Evolutionary conservation across 1,139 yeast species (phyloP).

Genomic region (Suhomyces terraborum): DNA sequence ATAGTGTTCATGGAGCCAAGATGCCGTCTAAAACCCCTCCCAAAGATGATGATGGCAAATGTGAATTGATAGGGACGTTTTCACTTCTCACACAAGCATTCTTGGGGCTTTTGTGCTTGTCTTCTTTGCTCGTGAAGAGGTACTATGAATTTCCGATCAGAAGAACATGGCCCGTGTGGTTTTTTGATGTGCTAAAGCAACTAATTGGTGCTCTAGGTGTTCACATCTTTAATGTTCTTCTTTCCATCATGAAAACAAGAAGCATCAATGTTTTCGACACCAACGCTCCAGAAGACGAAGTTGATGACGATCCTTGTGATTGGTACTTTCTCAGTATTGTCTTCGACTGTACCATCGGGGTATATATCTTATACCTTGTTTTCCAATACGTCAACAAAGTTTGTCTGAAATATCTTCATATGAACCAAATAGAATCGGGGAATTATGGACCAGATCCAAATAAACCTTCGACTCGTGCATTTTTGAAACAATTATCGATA

Average conservation of each 20-base stretch:
- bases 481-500: conserved; percentile 69
- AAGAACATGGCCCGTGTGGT: conserved; percentile 87
- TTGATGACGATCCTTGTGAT: conserved; percentile 64
- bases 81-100: conserved; percentile 64
- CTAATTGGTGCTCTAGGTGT: conserved; percentile 82
- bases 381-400: conserved; percentile 49
- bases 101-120: conserved; percentile 74
- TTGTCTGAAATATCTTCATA: conserved; percentile 32
- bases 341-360: conserved; percentile 94
- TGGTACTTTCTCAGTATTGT: conserved; percentile 91
- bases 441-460: conserved; percentile 63
- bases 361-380: conserved; percentile 69
- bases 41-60: conserved; percentile 29
- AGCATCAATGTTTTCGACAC: conserved; percentile 12
- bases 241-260: conserved; percentile 57
- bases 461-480: conserved; percentile 67
- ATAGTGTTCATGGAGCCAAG: neutral
- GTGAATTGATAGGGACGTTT: conserved; percentile 73
- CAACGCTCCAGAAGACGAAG: conserved; percentile 11
- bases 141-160: conserved; percentile 74
- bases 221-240: conserved; percentile 74
- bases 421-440: conserved; percentile 72
- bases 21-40: conserved; percentile 8
- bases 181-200: conserved; percentile 87
- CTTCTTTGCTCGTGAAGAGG: conserved; percentile 74